A percentile compares a stretch with the other conserved stretches of the same genome.
Conservation (phyloP, 805 yeast species). For the Candida caryicola region DNA sequence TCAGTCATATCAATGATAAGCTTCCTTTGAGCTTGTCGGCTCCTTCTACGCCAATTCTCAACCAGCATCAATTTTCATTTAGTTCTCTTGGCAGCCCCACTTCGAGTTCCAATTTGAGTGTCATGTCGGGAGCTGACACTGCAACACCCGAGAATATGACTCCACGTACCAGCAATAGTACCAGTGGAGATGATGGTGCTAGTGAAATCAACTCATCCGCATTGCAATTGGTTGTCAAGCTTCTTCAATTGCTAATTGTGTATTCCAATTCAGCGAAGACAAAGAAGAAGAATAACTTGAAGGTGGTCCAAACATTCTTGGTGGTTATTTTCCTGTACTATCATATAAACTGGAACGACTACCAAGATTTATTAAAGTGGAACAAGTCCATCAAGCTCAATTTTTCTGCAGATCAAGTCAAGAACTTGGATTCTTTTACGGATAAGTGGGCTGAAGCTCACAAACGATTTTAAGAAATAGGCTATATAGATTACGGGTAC, state of each 20-base stretch:
- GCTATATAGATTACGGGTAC: no score
- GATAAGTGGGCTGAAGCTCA: constrained; percentile 36
- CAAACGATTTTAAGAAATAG: constrained; percentile 22
- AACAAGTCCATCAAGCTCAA: constrained; percentile 40
- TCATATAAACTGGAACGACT: constrained; percentile 42
- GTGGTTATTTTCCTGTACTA: constrained; percentile 35
- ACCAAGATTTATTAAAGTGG: constrained; percentile 28
- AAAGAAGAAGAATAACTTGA: constrained; percentile 26
- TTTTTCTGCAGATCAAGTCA: constrained; percentile 29
- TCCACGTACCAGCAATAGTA: constrained; percentile 7
- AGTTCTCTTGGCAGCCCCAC: constrained; percentile 1
- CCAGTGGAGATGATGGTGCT: constrained; percentile 1
- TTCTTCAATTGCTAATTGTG: constrained; percentile 33
- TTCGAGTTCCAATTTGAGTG: constrained; percentile 5
- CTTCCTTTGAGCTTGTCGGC: constrained; percentile 44
- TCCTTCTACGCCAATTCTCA: constrained; percentile 39
- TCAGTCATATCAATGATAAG: constrained; percentile 39
- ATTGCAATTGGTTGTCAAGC: constrained; percentile 28
- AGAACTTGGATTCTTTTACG: constrained; percentile 35
- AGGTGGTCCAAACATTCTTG: constrained; percentile 31
- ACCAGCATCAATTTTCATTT: constrained; percentile 2
- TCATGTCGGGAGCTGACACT: constrained; percentile 1
- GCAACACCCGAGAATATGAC: constrained; percentile 2
- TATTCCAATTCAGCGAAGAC: constrained; percentile 34
- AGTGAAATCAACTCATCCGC: constrained; percentile 24